Conservation (phyloP, 2,329 filamentous ascomycete genomes). For the Penicillium psychrosexuale region DNA sequence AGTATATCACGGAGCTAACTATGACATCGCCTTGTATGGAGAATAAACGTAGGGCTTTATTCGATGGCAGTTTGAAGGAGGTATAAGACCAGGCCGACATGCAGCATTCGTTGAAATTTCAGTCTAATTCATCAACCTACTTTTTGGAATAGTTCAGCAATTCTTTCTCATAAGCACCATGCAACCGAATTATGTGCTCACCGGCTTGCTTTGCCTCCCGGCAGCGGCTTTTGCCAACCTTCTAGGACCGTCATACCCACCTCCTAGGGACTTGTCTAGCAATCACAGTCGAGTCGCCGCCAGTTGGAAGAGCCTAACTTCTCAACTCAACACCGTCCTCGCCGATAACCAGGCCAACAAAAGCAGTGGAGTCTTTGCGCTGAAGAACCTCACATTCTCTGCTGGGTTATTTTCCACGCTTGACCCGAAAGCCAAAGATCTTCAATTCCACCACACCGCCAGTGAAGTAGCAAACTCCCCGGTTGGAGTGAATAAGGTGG, state of each 20-base stretch:
- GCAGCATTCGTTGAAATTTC: not conserved
- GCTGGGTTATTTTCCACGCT: constrained; percentile 41
- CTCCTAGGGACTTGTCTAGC: constrained; percentile 35
- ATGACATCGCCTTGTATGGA: not conserved
- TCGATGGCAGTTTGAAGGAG: not conserved
- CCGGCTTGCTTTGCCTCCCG: not conserved
- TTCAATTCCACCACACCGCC: constrained; percentile 40
- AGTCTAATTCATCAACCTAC: not conserved
- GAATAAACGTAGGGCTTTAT: not conserved
- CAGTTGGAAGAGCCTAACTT: constrained; percentile 36
- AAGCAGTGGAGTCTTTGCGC: not conserved
- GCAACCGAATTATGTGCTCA: not conserved
- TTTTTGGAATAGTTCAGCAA: not conserved
- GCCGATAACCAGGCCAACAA: constrained; percentile 14
- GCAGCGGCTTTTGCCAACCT: constrained; percentile 14
- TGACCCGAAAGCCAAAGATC: constrained; percentile 28
- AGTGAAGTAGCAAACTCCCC: constrained; percentile 28
- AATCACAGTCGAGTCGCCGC: constrained; percentile 31
- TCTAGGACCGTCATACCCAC: constrained; percentile 34
- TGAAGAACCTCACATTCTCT: constrained; percentile 41
- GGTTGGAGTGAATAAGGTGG: constrained; percentile 36
- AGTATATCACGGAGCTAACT: not conserved
- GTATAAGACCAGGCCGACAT: not conserved
- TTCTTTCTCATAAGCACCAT: not conserved
- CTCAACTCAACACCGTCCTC: constrained; percentile 15